phyloP scores from a whole-genome alignment of 768 basidiomycete genomes.

The Neoboletus brunneissimus region DNA sequence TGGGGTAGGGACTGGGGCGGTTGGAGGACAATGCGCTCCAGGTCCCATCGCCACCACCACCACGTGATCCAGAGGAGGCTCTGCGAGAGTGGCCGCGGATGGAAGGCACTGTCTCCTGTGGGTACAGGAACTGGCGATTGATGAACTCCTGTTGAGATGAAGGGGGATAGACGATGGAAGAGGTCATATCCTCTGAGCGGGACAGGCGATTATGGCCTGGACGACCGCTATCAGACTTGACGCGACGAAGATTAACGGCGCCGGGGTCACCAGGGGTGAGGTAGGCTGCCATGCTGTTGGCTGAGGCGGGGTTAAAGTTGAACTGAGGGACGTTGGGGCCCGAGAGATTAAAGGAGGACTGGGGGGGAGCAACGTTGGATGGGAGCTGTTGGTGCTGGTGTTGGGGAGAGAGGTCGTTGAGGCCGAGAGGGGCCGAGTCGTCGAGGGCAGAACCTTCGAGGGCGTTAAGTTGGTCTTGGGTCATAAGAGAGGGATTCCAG shows the following conservation, averaged over 20 bases:
- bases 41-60: slow-evolving; percentile 25
- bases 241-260: slow-evolving; percentile 43
- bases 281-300: slow-evolving; percentile 40
- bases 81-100: slow-evolving; percentile 44
- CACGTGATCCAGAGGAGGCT: slow-evolving; percentile 40
- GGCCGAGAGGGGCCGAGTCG: slow-evolving; percentile 32
- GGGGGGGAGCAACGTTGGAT: slow-evolving; percentile 24
- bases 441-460: slow-evolving; percentile 39
- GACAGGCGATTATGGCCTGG: slow-evolving; percentile 49
- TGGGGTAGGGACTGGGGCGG: slow-evolving; percentile 63
- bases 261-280: slow-evolving; percentile 32
- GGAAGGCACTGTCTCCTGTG: slow-evolving; percentile 35
- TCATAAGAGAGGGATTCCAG: slow-evolving; percentile 46
- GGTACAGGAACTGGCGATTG: slow-evolving; percentile 42
- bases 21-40: slow-evolving; percentile 37
- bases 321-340: slow-evolving; percentile 30
- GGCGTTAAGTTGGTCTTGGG: slow-evolving; percentile 34
- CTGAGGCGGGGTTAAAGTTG: slow-evolving; percentile 32
- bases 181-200: slow-evolving; percentile 61
- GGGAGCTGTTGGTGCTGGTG: slow-evolving; percentile 27
- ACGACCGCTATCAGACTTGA: slow-evolving; percentile 45
- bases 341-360: slow-evolving; percentile 29
- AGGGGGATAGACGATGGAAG: slow-evolving; percentile 31
- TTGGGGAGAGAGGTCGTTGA: slow-evolving; percentile 29
- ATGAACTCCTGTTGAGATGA: slow-evolving; percentile 44